phyloP scores from a whole-genome alignment of 2,329 filamentous ascomycete species.

The Gaeumannomyces sp. region DNA sequence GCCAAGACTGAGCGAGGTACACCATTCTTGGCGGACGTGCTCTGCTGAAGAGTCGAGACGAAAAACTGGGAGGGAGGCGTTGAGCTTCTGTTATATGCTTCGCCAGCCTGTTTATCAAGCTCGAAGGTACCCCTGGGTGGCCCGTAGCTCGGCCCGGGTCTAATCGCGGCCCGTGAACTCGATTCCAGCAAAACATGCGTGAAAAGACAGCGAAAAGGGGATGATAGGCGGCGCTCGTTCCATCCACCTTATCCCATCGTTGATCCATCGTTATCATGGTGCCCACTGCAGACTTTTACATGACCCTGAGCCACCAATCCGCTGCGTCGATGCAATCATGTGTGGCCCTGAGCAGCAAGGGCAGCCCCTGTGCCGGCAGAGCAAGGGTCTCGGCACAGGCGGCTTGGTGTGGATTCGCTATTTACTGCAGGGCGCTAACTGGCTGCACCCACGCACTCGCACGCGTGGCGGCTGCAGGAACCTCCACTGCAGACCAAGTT shows the following conservation, averaged over 20 bases:
- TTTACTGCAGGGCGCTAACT: neutral
- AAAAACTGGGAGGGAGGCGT: too few relatives aligned
- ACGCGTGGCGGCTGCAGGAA: neutral
- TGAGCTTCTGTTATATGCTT: too few relatives aligned
- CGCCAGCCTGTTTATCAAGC: too few relatives aligned
- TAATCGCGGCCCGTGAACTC: neutral
- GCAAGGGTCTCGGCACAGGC: neutral
- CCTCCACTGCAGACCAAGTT: too few relatives aligned
- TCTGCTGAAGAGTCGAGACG: too few relatives aligned
- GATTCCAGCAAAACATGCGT: neutral
- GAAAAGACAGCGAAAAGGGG: neutral
- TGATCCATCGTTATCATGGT: neutral
- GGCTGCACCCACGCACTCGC: too few relatives aligned
- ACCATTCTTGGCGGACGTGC: too few relatives aligned
- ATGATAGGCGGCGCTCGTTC: neutral
- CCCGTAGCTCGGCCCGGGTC: too few relatives aligned
- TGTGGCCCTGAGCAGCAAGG: neutral
- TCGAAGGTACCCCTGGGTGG: too few relatives aligned
- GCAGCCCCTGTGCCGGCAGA: too few relatives aligned
- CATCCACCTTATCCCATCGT: neutral
- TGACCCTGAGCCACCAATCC: neutral
- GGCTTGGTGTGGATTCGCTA: neutral
- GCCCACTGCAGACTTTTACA: neutral
- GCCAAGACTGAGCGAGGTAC: too few relatives aligned
- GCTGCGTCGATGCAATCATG: neutral